A percentile compares a stretch with the other conserved stretches of the same genome.
phyloP scores from a whole-genome alignment of 1,284 basidiomycete genomes.

The Phellinidium pouzarii region DNA sequence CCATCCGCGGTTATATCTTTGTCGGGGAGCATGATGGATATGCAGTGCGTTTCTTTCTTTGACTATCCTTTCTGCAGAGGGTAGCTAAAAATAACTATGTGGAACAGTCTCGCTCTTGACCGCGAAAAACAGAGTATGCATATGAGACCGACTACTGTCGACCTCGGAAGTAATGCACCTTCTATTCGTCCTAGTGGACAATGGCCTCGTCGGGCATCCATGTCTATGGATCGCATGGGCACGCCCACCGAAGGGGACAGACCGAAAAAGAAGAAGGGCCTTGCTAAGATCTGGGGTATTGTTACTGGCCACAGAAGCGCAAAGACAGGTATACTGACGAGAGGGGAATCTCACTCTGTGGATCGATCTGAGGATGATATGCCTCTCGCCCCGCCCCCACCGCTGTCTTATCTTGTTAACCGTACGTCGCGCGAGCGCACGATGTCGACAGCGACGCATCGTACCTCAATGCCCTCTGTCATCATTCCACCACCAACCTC shows the following conservation, averaged over 20 bases:
- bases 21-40: constrained; percentile 84
- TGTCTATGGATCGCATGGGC: constrained; percentile 43
- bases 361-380: constrained; percentile 56
- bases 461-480: constrained; percentile 58
- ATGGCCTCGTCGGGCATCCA: constrained; percentile 23
- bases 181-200: constrained; percentile 45
- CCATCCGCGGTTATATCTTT: constrained; percentile 50
- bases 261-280: constrained; percentile 72
- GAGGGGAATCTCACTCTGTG: constrained; percentile 33
- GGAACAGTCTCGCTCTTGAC: constrained; percentile 63
- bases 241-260: constrained; percentile 33
- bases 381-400: constrained; percentile 79
- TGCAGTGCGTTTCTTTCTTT: constrained; percentile 66
- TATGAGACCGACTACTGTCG: constrained; percentile 35
- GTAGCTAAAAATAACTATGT: constrained; percentile 7
- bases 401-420: constrained; percentile 76
- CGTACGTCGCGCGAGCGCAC: constrained; percentile 35
- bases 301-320: constrained; percentile 52
- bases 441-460: constrained; percentile 38
- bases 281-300: constrained; percentile 79
- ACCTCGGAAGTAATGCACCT: constrained; percentile 33
- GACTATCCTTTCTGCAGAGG: constrained; percentile 8
- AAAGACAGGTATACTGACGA: constrained; percentile 27
- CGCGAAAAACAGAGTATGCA: constrained; percentile 45
- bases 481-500: constrained; percentile 21